These are phyloP conservation scores for Carex myosuroides DNA, from an alignment of 176 grass and related monocot species.

Conservation along the genomic window DNA sequence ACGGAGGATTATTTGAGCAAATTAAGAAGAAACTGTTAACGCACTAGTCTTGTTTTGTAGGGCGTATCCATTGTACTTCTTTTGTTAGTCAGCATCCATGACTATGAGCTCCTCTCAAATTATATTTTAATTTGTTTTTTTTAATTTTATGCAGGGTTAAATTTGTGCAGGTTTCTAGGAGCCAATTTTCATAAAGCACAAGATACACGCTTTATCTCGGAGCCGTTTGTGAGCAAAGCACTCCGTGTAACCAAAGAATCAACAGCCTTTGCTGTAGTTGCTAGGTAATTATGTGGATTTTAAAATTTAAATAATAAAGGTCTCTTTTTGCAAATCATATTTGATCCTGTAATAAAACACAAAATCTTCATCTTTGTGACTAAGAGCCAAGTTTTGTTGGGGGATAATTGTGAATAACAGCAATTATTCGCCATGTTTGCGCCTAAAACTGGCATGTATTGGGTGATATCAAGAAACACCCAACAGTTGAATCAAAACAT, in stretches of 20 bases:
- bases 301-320: not conserved
- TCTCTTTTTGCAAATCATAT: not conserved
- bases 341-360: not conserved
- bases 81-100: not conserved
- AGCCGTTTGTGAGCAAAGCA: constrained; percentile 66
- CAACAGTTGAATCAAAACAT: not conserved
- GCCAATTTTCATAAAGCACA: constrained; percentile 80
- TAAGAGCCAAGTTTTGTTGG: not conserved
- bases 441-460: not conserved
- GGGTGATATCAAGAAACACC: not conserved
- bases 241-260: constrained; percentile 43
- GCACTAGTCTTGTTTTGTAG: not conserved
- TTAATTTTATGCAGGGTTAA: constrained; percentile 46
- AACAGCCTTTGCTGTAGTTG: constrained; percentile 61
- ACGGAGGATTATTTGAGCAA: not conserved
- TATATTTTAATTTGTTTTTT: not conserved
- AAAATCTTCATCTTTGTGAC: not conserved
- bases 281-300: constrained; percentile 43
- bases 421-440: not conserved
- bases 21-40: not conserved
- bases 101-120: not conserved
- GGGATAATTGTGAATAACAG: not conserved
- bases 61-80: not conserved
- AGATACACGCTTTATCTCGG: constrained; percentile 68
- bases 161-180: constrained; percentile 72